phyloP scores from a whole-genome alignment of 139 green algal species.

The Nannochloris sp. region DNA sequence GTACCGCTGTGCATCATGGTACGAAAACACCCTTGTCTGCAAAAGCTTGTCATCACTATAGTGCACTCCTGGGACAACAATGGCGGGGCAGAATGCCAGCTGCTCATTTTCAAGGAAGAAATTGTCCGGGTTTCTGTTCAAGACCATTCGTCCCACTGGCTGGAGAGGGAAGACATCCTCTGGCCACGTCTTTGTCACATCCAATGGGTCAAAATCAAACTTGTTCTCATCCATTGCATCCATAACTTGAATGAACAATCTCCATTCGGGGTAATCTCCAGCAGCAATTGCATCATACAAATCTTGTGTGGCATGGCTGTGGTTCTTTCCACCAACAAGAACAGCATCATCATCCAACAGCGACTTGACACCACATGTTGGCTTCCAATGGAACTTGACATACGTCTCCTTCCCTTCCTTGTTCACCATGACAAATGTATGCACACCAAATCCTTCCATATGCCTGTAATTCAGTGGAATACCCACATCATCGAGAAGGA shows the following conservation, averaged over 20 bases:
- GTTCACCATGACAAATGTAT: conserved; percentile 89
- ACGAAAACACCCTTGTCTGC: conserved; percentile 79
- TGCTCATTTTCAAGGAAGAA: conserved; percentile 84
- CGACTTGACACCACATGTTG: conserved; percentile 70
- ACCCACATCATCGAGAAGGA: conserved; percentile 83
- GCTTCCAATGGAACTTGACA: conserved; percentile 98
- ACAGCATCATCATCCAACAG: conserved; percentile 87
- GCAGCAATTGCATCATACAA: conserved; percentile 84
- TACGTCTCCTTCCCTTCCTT: conserved; percentile 64
- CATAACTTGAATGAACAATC: conserved; percentile 88
- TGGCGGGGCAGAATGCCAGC: conserved; percentile 70
- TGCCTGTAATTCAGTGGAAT: conserved; percentile 88
- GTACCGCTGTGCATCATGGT: conserved; percentile 83
- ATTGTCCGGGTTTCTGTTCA: conserved; percentile 78
- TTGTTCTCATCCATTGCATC: conserved; percentile 55
- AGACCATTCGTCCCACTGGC: conserved; percentile 69
- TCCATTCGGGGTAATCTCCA: conserved; percentile 90
- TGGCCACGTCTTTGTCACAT: conserved; percentile 80
- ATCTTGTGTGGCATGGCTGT: conserved; percentile 93
- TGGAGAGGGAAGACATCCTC: conserved; percentile 70
- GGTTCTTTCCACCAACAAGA: conserved; percentile 80
- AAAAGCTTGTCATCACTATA: conserved; percentile 95
- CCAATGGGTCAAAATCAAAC: conserved; percentile 75
- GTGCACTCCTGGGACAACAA: conserved; percentile 71
- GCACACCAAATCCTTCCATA: conserved; percentile 92